Evolutionary conservation across 306 rosid genomes (phyloP).

Genomic region (Dalbergia cultrata): DNA sequence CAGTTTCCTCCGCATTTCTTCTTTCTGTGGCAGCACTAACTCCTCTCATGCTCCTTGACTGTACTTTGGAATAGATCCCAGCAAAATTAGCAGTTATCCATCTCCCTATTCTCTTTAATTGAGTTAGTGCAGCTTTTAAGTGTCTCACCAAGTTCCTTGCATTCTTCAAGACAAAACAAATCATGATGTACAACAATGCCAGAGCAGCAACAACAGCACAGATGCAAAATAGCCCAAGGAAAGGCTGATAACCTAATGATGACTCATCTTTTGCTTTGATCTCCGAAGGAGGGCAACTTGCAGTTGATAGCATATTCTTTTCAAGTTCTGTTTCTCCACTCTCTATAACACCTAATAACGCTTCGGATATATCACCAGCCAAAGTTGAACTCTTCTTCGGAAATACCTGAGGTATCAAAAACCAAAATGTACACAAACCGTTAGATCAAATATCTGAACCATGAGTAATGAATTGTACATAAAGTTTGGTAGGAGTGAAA

Average conservation of each 20-base stretch:
- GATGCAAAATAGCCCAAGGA: too few species aligned
- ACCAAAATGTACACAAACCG: constrained; percentile 8
- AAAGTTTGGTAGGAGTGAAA: constrained; percentile 31
- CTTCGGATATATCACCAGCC: constrained; percentile 41
- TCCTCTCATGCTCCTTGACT: constrained; percentile 6
- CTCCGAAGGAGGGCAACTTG: constrained; percentile 6
- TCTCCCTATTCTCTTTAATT: too few species aligned
- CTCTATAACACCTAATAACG: constrained; percentile 44
- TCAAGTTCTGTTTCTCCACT: constrained; percentile 41
- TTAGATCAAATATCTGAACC: neutral
- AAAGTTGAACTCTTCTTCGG: constrained; percentile 39
- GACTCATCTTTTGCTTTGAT: neutral
- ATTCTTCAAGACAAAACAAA: too few species aligned
- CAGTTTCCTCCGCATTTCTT: constrained; percentile 26
- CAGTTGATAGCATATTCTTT: constrained; percentile 30
- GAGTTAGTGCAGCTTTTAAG: too few species aligned
- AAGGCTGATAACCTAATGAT: constrained; percentile 31
- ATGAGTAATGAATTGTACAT: neutral
- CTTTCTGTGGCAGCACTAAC: constrained; percentile 5
- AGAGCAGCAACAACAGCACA: too few species aligned
- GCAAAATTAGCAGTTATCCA: too few species aligned
- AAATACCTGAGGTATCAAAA: too few species aligned
- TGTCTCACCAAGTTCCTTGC: too few species aligned
- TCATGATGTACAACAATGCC: too few species aligned
- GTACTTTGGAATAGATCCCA: too few species aligned